These are phyloP conservation scores for Tricharina praecox DNA, from an alignment of 495 filamentous ascomycete genomes.

Conservation along the genomic window DNA sequence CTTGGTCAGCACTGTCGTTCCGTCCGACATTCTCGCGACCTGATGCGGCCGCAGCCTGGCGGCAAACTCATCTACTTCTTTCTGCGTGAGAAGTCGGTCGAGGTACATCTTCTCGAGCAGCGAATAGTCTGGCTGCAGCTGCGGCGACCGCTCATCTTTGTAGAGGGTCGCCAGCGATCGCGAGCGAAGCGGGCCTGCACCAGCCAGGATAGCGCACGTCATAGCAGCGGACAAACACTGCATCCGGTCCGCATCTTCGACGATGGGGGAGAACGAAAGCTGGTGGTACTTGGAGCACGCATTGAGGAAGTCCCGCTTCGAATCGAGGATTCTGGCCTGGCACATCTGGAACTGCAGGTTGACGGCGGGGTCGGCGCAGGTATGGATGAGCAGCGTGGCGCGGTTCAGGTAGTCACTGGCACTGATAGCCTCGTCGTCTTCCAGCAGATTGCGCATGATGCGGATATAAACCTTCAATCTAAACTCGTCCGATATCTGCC, in stretches of 20 bases:
- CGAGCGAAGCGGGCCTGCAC: slow-evolving; percentile 72
- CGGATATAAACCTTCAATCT: slow-evolving; percentile 76
- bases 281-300: slow-evolving; percentile 74
- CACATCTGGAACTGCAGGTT: slow-evolving; percentile 75
- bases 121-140: slow-evolving; percentile 53
- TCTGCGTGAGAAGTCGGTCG: slow-evolving; percentile 60
- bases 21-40: slow-evolving; percentile 72
- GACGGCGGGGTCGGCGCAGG: slow-evolving; percentile 49
- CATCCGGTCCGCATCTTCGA: slow-evolving; percentile 72
- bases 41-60: slow-evolving; percentile 69
- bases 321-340: slow-evolving; percentile 83
- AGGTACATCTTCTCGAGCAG: slow-evolving; percentile 98
- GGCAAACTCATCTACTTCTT: slow-evolving; percentile 74
- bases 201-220: slow-evolving; percentile 82
- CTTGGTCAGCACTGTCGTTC: slow-evolving; percentile 80
- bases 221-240: slow-evolving; percentile 78
- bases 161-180: slow-evolving; percentile 65
- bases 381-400: slow-evolving; percentile 77
- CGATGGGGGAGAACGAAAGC: slow-evolving; percentile 52
- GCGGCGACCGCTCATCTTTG: slow-evolving; percentile 73
- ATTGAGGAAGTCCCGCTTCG: slow-evolving; percentile 77
- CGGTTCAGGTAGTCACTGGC: slow-evolving; percentile 82
- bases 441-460: slow-evolving; percentile 84
- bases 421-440: slow-evolving; percentile 75
- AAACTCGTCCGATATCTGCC: slow-evolving; percentile 57